A percentile compares a stretch with the other conserved stretches of the same genome.
These are phyloP conservation scores for Starmerella stellata DNA, from an alignment of 805 yeast genomes.

Conservation along the genomic window DNA sequence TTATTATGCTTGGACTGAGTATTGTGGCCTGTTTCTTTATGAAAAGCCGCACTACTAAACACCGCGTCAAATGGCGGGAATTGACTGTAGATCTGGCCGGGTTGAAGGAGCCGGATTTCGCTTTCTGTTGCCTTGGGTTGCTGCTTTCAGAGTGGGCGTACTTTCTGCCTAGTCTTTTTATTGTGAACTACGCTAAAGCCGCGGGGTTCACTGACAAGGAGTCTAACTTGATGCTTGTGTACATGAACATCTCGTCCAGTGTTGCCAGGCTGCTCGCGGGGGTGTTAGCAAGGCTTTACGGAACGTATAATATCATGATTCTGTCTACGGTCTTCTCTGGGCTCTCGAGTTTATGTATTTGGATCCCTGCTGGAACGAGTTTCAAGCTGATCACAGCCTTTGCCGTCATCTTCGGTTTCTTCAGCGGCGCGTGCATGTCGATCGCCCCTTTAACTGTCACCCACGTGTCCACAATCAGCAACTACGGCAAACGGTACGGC, in stretches of 20 bases:
- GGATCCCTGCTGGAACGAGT: slow-evolving; percentile 37
- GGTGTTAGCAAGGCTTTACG: slow-evolving; percentile 33
- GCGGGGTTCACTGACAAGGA: slow-evolving; percentile 25
- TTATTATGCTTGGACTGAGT: slow-evolving; percentile 15
- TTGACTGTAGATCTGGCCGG: slow-evolving; percentile 18
- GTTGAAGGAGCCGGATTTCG: slow-evolving; percentile 17
- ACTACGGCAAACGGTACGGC: slow-evolving; percentile 52
- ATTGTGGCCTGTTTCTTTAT: slow-evolving; percentile 23
- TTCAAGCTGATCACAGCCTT: slow-evolving; percentile 35
- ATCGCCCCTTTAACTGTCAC: slow-evolving; percentile 52
- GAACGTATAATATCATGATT: slow-evolving; percentile 39
- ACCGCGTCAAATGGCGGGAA: slow-evolving; percentile 7
- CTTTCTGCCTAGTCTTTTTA: slow-evolving; percentile 34
- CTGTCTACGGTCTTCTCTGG: slow-evolving; percentile 30
- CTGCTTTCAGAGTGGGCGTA: slow-evolving; percentile 32
- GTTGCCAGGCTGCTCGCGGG: slow-evolving; percentile 43
- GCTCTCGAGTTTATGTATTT: slow-evolving; percentile 32
- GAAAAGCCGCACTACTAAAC: slow-evolving; percentile 21
- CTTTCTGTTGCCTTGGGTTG: slow-evolving; percentile 17
- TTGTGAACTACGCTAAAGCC: slow-evolving; percentile 37
- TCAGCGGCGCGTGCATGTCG: slow-evolving; percentile 41
- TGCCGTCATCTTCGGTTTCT: slow-evolving; percentile 25
- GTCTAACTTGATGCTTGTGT: slow-evolving; percentile 28
- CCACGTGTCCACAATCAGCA: slow-evolving; percentile 38
- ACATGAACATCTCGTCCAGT: slow-evolving; percentile 32